Evolutionary conservation across 176 grass and related monocot species (phyloP).

Genomic region (Ensete glaucum): DNA sequence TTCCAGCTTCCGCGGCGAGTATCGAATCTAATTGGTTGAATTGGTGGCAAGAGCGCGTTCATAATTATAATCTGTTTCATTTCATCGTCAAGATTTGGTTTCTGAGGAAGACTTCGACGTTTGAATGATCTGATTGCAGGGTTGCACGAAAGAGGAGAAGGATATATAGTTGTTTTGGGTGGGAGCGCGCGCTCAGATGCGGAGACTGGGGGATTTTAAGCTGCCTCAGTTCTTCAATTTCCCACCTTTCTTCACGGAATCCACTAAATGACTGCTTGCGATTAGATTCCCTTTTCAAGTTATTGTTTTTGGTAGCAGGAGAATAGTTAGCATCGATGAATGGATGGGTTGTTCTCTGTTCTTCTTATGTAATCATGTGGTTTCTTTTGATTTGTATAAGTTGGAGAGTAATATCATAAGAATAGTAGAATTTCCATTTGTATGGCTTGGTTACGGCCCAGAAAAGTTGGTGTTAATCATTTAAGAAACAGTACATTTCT

Average conservation of each 20-base stretch:
- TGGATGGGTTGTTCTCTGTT: not conserved
- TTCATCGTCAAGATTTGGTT: not conserved
- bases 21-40: not conserved
- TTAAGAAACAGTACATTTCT: not conserved
- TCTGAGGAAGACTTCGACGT: not conserved
- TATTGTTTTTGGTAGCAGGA: not conserved
- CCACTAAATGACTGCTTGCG: not conserved
- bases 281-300: not conserved
- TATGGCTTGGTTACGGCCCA: too few relatives aligned
- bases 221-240: slow-evolving; percentile 81
- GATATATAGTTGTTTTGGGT: not conserved
- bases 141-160: not conserved
- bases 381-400: too few relatives aligned
- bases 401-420: too few relatives aligned
- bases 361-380: too few relatives aligned
- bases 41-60: not conserved
- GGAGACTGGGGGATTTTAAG: slow-evolving; percentile 18
- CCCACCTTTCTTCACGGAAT: slow-evolving; percentile 92
- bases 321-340: not conserved
- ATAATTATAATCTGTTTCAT: not conserved
- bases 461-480: too few relatives aligned
- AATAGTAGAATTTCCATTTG: too few relatives aligned
- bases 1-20: not conserved
- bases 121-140: not conserved
- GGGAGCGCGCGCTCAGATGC: not conserved